Conservation (phyloP, 2,329 filamentous ascomycete genomes). For the Paraconiothyrium brasiliense region DNA sequence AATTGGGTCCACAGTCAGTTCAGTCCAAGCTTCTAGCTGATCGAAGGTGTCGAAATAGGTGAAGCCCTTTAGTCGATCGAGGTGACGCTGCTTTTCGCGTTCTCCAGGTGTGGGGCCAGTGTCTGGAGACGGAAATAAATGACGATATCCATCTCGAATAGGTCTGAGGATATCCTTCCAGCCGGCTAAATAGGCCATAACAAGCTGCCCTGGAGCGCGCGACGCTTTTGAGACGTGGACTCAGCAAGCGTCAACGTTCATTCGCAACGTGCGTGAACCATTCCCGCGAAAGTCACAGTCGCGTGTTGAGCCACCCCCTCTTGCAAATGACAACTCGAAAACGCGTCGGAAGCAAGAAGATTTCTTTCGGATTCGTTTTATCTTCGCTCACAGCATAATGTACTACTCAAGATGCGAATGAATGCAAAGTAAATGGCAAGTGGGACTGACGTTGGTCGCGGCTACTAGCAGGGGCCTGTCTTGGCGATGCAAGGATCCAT, state of each 20-base stretch:
- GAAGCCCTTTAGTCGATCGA: slow-evolving; percentile 51
- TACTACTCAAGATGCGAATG: not conserved
- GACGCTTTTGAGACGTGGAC: not conserved
- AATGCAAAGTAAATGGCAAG: slow-evolving; percentile 3
- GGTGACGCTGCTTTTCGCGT: slow-evolving; percentile 36
- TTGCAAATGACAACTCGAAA: too few relatives aligned
- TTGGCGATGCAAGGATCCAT: slow-evolving; percentile 45
- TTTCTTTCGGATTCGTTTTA: too few relatives aligned
- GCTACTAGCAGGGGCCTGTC: slow-evolving; percentile 31
- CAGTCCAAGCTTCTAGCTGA: slow-evolving; percentile 48
- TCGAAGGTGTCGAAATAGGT: slow-evolving; percentile 54
- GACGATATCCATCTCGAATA: slow-evolving; percentile 51
- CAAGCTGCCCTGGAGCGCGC: slow-evolving; percentile 4
- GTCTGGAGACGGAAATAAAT: slow-evolving; percentile 47
- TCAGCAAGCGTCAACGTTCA: not conserved
- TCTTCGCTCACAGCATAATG: too few relatives aligned
- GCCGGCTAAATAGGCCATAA: slow-evolving; percentile 37
- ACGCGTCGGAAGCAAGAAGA: too few relatives aligned
- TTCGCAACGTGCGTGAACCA: slow-evolving; percentile 1
- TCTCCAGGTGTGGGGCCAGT: slow-evolving; percentile 47
- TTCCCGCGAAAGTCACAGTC: slow-evolving; percentile 8
- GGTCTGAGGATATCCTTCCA: slow-evolving; percentile 53
- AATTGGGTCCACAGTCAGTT: slow-evolving; percentile 42
- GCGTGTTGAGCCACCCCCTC: not conserved
- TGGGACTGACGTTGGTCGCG: slow-evolving; percentile 27